A percentile compares a stretch with the other conserved stretches of the same genome.
phyloP scores from a whole-genome alignment of 345 rosid species.

The Ailanthus altissimus region DNA sequence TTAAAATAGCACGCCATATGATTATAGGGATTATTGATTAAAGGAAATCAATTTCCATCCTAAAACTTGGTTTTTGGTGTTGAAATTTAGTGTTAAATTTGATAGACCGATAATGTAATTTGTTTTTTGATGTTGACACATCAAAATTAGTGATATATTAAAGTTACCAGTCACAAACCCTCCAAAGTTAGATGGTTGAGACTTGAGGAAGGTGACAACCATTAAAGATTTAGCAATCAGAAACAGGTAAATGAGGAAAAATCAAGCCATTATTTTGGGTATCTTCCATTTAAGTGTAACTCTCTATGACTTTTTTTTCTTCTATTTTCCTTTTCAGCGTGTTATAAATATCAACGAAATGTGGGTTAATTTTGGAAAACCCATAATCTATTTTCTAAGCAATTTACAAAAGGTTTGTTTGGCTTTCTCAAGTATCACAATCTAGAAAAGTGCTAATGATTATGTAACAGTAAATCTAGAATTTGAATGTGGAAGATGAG shows the following conservation, averaged over 20 bases:
- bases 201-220: constrained; percentile 6
- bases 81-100: neutral
- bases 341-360: neutral
- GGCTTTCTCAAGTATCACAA: constrained; percentile 16
- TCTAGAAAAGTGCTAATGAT: neutral
- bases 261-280: constrained; percentile 1
- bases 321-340: neutral
- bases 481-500: neutral
- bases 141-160: neutral
- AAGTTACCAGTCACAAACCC: neutral
- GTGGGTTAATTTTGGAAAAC: constrained; percentile 13
- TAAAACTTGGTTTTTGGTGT: neutral
- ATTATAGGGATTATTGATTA: constrained; percentile 5
- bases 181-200: neutral
- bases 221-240: constrained; percentile 3
- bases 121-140: constrained; percentile 11
- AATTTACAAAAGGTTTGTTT: constrained; percentile 7
- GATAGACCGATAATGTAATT: neutral
- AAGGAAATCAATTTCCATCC: neutral
- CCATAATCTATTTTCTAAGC: constrained; percentile 7
- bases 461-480: neutral
- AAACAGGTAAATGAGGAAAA: constrained; percentile 6
- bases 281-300: constrained; percentile 10
- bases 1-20: neutral
- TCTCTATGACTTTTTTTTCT: neutral